Conservation (phyloP, 1,139 yeast genomes). For the Zygoascus sp. region DNA sequence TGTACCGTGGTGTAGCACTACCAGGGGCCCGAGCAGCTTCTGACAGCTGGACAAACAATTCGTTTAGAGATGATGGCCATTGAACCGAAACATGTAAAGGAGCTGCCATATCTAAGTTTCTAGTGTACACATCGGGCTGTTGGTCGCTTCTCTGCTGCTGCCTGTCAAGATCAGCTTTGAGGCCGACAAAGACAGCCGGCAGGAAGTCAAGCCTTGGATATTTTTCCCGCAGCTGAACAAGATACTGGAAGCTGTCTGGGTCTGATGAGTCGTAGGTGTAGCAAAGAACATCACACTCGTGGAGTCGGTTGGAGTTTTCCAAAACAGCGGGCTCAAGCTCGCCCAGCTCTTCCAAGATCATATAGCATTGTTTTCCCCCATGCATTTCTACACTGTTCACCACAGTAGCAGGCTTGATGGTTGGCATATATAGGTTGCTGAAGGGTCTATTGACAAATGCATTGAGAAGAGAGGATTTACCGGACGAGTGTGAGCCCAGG, state of each 20-base stretch:
- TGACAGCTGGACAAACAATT: constrained; percentile 78
- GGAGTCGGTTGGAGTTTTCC: constrained; percentile 64
- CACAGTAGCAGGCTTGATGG: constrained; percentile 72
- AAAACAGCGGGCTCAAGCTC: constrained; percentile 79
- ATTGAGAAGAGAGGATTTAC: constrained; percentile 74
- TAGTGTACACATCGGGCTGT: constrained; percentile 85
- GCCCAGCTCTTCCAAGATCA: constrained; percentile 85
- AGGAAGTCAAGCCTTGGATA: constrained; percentile 60
- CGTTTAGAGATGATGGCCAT: constrained; percentile 84
- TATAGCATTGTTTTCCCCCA: constrained; percentile 93
- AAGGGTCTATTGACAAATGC: constrained; percentile 74
- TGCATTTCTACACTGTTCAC: constrained; percentile 92
- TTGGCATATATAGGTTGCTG: constrained; percentile 72
- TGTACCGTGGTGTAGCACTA: constrained; percentile 74
- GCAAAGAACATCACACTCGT: constrained; percentile 87
- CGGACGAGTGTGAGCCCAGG: constrained; percentile 79
- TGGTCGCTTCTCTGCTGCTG: constrained; percentile 84
- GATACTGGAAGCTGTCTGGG: constrained; percentile 85
- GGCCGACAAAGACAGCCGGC: constrained; percentile 84
- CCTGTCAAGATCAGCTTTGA: constrained; percentile 90
- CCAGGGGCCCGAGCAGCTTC: constrained; percentile 84
- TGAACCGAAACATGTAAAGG: constrained; percentile 83
- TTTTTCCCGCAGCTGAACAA: constrained; percentile 60
- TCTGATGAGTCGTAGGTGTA: constrained; percentile 90
- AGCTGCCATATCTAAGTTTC: constrained; percentile 61